Conservation (phyloP, 495 filamentous ascomycete species). For the Trichoderma virens region DNA sequence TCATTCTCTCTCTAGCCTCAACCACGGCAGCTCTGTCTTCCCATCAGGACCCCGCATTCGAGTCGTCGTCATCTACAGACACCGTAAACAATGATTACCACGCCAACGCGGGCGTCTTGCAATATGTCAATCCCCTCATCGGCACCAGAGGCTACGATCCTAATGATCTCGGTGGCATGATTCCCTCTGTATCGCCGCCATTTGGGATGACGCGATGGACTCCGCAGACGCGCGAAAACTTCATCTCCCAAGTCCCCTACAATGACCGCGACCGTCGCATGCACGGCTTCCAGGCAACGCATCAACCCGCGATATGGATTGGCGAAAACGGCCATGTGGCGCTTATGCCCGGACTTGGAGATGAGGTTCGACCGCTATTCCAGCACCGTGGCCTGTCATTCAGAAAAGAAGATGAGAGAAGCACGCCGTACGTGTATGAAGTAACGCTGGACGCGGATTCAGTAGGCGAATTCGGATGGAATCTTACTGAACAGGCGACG, state of each 20-base stretch:
- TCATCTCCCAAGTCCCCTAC: constrained; percentile 26
- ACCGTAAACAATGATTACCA: constrained; percentile 16
- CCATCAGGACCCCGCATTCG: neutral
- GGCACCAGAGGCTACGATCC: constrained; percentile 22
- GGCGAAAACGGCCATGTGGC: constrained; percentile 25
- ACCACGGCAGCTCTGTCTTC: neutral
- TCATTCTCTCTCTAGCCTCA: neutral
- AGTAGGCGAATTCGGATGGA: constrained; percentile 18
- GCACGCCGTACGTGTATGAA: constrained; percentile 25
- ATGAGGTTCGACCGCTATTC: constrained; percentile 18
- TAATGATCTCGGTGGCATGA: constrained; percentile 27
- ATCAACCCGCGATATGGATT: constrained; percentile 30
- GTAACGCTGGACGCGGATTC: constrained; percentile 23
- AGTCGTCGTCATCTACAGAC: neutral
- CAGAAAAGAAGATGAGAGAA: constrained; percentile 22
- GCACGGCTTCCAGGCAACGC: constrained; percentile 27
- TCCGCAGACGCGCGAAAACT: constrained; percentile 27
- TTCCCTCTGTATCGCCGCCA: constrained; percentile 26
- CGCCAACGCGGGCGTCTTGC: constrained; percentile 19
- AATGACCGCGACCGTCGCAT: constrained; percentile 21
- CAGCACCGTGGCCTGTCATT: constrained; percentile 26
- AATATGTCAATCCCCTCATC: constrained; percentile 25
- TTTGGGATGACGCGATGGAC: constrained; percentile 31
- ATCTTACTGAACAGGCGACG: constrained; percentile 20
- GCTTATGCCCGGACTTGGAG: constrained; percentile 16